phyloP scores from a whole-genome alignment of 225 moss, liverwort and hornwort genomes.

The Polytrichum commune region DNA sequence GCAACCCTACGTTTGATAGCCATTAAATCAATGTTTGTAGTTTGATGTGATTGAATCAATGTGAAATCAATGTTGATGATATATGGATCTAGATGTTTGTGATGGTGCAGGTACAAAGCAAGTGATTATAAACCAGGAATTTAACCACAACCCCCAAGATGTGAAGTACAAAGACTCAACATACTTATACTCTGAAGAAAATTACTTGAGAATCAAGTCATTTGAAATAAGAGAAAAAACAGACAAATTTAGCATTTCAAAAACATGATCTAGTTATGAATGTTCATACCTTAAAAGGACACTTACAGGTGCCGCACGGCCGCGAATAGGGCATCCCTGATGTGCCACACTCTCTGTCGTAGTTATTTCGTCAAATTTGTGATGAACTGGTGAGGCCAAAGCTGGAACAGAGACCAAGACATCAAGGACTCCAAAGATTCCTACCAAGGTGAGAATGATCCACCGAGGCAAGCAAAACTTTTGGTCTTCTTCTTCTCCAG shows the following conservation, averaged over 20 bases:
- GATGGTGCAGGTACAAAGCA: too few species aligned
- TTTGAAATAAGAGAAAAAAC: background rate
- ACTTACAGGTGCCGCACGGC: slow-evolving; percentile 44
- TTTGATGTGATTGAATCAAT: too few species aligned
- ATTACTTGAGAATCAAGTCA: background rate
- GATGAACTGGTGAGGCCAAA: slow-evolving; percentile 15
- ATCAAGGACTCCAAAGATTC: slow-evolving; percentile 30
- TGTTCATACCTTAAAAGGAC: slow-evolving; percentile 28
- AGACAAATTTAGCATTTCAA: background rate
- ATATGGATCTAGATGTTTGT: too few species aligned
- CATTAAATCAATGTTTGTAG: too few species aligned
- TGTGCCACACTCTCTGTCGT: background rate
- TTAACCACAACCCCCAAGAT: background rate
- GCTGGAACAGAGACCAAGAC: slow-evolving; percentile 9
- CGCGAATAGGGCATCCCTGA: slow-evolving; percentile 22
- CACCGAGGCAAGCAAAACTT: slow-evolving; percentile 12
- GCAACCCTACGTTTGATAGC: too few species aligned
- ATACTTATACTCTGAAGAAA: background rate
- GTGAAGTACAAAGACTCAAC: background rate
- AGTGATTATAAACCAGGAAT: too few species aligned
- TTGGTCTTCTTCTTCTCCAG: slow-evolving; percentile 1
- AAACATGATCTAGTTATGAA: background rate
- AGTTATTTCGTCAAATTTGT: slow-evolving; percentile 35
- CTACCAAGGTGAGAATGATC: slow-evolving; percentile 23
- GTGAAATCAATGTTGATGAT: too few species aligned